phyloP scores from a whole-genome alignment of 1,139 yeast genomes.

The Yamadazyma songkhlaensis region DNA sequence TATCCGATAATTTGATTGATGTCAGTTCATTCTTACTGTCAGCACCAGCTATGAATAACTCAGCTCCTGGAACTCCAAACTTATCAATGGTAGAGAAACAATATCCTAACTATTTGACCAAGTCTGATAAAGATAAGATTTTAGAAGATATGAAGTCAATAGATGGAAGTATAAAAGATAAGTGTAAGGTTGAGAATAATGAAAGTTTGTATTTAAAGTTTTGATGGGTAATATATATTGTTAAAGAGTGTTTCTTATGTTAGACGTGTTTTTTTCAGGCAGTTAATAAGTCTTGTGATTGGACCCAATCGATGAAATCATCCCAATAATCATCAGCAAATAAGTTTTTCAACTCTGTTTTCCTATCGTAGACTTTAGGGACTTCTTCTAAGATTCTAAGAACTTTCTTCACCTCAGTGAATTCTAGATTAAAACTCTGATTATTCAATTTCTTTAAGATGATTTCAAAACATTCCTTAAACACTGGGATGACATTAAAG shows the following conservation, averaged over 20 bases:
- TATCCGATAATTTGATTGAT: constrained; percentile 44
- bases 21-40: constrained; percentile 36
- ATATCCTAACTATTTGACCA: constrained; percentile 15
- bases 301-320: constrained; percentile 10
- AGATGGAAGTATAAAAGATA: constrained; percentile 18
- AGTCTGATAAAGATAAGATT: constrained; percentile 21
- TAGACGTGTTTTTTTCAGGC: no score
- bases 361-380: constrained; percentile 9
- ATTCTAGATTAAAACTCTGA: constrained; percentile 7
- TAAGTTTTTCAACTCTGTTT: not conserved
- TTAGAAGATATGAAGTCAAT: constrained; percentile 17
- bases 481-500: constrained; percentile 4
- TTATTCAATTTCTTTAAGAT: constrained; percentile 9
- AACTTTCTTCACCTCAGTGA: constrained; percentile 7
- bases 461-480: constrained; percentile 7
- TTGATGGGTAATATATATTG: constrained; percentile 8
- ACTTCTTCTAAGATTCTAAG: constrained; percentile 5
- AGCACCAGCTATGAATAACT: not conserved
- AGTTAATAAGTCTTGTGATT: not conserved
- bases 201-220: constrained; percentile 32
- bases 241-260: no score
- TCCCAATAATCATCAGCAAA: constrained; percentile 10
- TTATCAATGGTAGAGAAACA: constrained; percentile 6
- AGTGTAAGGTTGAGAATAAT: constrained; percentile 20
- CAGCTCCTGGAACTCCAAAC: constrained; percentile 1